Evolutionary conservation across 768 basidiomycete species (phyloP), one percentile per base, ranked within the genome.

Genomic region (Lenzites betulinus): DNA sequence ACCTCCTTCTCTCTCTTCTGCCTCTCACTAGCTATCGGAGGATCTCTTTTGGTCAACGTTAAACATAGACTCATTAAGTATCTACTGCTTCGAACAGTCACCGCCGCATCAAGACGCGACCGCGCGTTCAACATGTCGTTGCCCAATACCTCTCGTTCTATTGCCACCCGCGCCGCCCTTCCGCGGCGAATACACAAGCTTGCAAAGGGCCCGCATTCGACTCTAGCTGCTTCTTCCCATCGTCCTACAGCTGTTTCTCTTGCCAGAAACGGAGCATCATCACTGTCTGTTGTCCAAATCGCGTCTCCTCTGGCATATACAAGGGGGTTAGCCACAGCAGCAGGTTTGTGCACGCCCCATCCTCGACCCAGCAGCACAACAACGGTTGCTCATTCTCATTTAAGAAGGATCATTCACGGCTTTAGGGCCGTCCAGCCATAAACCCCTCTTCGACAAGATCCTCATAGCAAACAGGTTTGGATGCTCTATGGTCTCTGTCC

Each of bases 401-500:
- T 6, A 23, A 51, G 48, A 47, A 7, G n/a, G 6, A 3, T 51
- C 51, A 1, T 57, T 53, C 13, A 1, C 41, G 9, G 18, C 51
- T 1, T 18, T 43, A 8, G 51, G 47, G 7, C 3, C 30, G 9
- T 51, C 60, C 18, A 33, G 48, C 1, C 62, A 59, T 48, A 76
- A 73, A 35, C 84, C 89, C 11, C 88, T 89, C 65, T 93, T 94
- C 65, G 86, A 91, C 77, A 97, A 97, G 80, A 92, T 95, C 60
- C 81, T 97, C 23, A 86, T 97, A 58, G 94, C 94, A 0, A 97
- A 97, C 70, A 79, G 94, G 94, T 89, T 56, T 77, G 55, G n/a
- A 0, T 33, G 30, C 11, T 11, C 11, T 33, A 11, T 11, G 30
- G 4, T 33, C 30, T 33, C 30, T 11, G 30, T 11, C 30, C 12